These are phyloP conservation scores for Bacterosira constricta DNA, from an alignment of 108 stramenopile species.

Conservation along the genomic window DNA sequence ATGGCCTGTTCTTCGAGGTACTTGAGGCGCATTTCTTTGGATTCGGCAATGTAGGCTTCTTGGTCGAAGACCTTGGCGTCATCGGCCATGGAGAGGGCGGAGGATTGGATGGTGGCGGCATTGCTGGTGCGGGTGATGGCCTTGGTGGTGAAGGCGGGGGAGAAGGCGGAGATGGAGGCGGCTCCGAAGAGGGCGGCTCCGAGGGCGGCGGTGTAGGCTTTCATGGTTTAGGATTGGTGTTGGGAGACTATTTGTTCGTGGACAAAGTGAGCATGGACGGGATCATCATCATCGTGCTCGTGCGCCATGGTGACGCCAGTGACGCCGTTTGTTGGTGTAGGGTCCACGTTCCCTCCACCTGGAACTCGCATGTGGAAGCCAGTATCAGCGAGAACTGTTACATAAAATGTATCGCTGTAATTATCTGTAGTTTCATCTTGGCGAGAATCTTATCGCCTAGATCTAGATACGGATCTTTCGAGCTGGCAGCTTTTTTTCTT, in stretches of 20 bases:
- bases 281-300: background rate
- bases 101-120: slow-evolving; percentile 31
- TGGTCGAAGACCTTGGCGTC: slow-evolving; percentile 68
- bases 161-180: slow-evolving; percentile 59
- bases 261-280: background rate
- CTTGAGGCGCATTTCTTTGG: slow-evolving; percentile 88
- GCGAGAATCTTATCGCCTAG: too few species aligned
- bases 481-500: too few species aligned
- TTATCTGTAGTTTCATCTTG: too few species aligned
- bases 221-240: slow-evolving; percentile 56
- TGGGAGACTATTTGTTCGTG: too few species aligned
- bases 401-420: too few species aligned
- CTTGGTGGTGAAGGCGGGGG: slow-evolving; percentile 25
- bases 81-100: slow-evolving; percentile 39
- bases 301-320: too few species aligned
- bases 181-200: slow-evolving; percentile 48
- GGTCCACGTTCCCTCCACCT: too few species aligned
- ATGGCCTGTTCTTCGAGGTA: slow-evolving; percentile 92
- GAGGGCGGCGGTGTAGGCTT: slow-evolving; percentile 50
- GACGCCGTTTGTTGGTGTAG: too few species aligned
- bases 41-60: slow-evolving; percentile 83
- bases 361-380: too few species aligned
- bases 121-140: slow-evolving; percentile 1
- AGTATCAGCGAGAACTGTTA: too few species aligned
- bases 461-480: too few species aligned